Percentiles rank a stretch among this genome's conserved stretches.
Evolutionary conservation across 2,329 filamentous ascomycete genomes (phyloP).

Genomic region (Neofusicoccum kwambonambiense): DNA sequence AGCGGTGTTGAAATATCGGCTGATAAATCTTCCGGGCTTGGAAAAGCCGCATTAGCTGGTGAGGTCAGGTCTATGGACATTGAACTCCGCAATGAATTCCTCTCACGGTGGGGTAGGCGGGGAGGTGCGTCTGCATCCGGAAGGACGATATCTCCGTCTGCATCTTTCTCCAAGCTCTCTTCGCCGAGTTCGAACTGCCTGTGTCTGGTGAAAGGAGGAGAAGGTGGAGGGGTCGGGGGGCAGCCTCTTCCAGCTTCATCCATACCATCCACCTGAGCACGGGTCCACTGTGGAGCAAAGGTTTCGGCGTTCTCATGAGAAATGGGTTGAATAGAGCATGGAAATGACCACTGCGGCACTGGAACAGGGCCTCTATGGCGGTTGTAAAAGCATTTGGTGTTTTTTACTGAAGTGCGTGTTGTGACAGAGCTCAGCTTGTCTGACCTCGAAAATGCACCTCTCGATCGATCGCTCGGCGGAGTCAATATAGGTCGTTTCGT

Average conservation of each 20-base stretch:
- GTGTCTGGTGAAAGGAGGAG: background rate
- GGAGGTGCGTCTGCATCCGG: constrained; percentile 7
- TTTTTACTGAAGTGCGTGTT: background rate
- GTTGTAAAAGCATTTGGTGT: background rate
- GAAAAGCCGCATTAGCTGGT: background rate
- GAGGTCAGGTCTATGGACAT: constrained; percentile 13
- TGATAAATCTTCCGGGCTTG: background rate
- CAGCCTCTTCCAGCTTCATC: background rate
- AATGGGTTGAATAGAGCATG: background rate
- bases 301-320: background rate
- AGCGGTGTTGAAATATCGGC: background rate
- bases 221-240: background rate
- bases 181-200: background rate
- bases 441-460: background rate
- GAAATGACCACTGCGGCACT: background rate
- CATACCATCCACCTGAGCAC: constrained; percentile 13
- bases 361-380: too few relatives aligned
- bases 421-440: background rate
- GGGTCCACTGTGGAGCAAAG: background rate
- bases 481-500: background rate
- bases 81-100: background rate
- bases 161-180: background rate
- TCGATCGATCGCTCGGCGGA: background rate
- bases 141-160: constrained; percentile 7
- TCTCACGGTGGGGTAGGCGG: background rate